Evolutionary conservation across 768 basidiomycete species (phyloP), one percentile per base, ranked within the genome.

Genomic region (Sporobolomyces roseus): DNA sequence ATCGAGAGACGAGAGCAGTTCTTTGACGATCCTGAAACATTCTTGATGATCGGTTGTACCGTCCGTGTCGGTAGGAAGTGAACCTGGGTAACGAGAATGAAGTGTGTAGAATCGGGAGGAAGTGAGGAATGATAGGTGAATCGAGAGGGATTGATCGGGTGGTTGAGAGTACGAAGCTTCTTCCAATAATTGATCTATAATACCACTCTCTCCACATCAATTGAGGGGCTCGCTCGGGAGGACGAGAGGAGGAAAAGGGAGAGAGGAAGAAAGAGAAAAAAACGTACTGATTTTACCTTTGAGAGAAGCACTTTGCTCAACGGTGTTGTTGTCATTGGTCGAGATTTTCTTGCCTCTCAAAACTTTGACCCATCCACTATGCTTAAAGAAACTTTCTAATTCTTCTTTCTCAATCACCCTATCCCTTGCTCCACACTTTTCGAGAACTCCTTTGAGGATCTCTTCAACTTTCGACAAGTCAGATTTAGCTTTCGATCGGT

Each of bases 401-500:
- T 80, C 80, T 23, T 78, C 77, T 9, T 75, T 67, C 0, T 65
- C 72, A 17, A 80, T 74, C 4, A 71, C 70, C 49, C 23, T 52
- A 14, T 10, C 43, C 36, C 14, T 10, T 3, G 27, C 19, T 32
- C 32, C 9, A 79, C 51, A 77, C 70, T 9, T 70, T 4, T 27
- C 54, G 0, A 81, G 62, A 33, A 77, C 61, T 1, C 21, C 19
- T 30, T 66, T 62, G 68, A 79, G 77, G 23, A 65, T 55, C 0
- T 65, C 61, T 17, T 79, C 66, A 64, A 81, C 81, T 3, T 63
- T 67, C n/a, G n/a, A n/a, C n/a, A n/a, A n/a, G n/a, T n/a, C n/a
- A n/a, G n/a, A n/a, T 49, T 74, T 72, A 3, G 92, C 88, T 60
- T 86, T 85, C 9, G 82, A 76, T 75, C 89, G 90, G 81, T 93